Evolutionary conservation across 306 rosid genomes (phyloP), one percentile per base, ranked within the genome.

Genomic region (Vachellia pachyceras): DNA sequence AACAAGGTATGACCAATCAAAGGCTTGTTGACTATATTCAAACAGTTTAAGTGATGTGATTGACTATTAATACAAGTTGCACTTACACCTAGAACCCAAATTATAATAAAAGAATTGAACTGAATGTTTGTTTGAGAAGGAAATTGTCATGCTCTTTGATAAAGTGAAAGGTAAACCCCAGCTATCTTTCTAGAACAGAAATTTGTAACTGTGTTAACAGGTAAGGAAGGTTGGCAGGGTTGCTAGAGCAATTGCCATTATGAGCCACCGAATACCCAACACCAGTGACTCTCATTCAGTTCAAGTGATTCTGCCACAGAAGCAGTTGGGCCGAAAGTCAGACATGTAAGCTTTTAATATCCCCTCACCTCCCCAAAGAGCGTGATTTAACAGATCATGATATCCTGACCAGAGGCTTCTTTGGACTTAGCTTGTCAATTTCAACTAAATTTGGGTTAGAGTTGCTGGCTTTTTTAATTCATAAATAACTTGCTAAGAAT

Each of bases 171-270:
- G 77, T 71, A 82, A 76, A 44, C 47, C 74, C 44, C 63, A n/a
- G 22, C 20, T 46, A 73, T 77, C 75, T 57, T 79, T 25, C 13
- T 77, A 60, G 80, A 14, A 76, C 76, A 33, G 73, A 82, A 65
- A 75, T 25, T 64, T 88, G 17, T 35, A 18, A 76, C 75, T 14
- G 25, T 82, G 73, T 87, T 65, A 76, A 89, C 94, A 92, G 98
- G 99, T 92, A 69, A 90, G 95, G 86, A 95, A 95, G 89, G 94
- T 95, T 79, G 97, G 97, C 54, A 91, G 74, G 90, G 99, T 95
- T 91, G 97, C 99, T 42, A 91, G 99, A 84, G 99, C 99, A 39
- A 95, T 95, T 81, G 96, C 94, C 80, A 95, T 95, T 64, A 93
- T 95, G 99, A 93, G 88, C 87, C 99, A 93, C 86, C 95, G 97